A percentile compares a stretch with the other conserved stretches of the same genome.
These are phyloP conservation scores for Tricholoma saponaceum DNA, from an alignment of 768 basidiomycete genomes.

Conservation along the genomic window DNA sequence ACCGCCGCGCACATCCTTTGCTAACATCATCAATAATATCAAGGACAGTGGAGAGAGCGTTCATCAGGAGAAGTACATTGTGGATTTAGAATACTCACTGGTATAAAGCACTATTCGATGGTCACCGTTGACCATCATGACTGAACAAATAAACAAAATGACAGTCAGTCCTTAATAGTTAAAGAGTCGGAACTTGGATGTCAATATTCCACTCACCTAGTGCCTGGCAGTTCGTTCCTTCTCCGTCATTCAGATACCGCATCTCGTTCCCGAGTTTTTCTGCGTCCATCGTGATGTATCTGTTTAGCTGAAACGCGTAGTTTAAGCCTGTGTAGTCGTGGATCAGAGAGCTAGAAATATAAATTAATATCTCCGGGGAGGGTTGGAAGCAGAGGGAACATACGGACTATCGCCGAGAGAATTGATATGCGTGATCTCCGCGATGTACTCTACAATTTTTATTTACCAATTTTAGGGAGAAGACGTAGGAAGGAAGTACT, in stretches of 20 bases:
- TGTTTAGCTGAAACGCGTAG: constrained; percentile 9
- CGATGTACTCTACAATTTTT: constrained; percentile 39
- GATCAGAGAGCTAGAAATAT: constrained; percentile 3
- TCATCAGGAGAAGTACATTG: background rate
- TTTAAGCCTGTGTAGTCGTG: constrained; percentile 8
- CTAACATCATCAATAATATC: constrained; percentile 2
- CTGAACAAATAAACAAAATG: constrained; percentile 1
- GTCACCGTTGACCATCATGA: constrained; percentile 15
- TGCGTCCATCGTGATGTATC: constrained; percentile 8
- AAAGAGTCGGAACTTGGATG: background rate
- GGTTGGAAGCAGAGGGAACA: background rate
- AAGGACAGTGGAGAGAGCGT: background rate
- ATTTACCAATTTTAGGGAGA: background rate
- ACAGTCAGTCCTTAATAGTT: background rate
- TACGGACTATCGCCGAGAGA: constrained; percentile 3
- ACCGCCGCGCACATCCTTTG: constrained; percentile 6
- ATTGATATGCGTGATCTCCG: constrained; percentile 18
- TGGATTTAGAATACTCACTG: constrained; percentile 7
- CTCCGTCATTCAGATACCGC: constrained; percentile 20
- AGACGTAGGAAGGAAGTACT: background rate
- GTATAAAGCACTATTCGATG: constrained; percentile 17
- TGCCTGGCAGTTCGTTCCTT: constrained; percentile 14
- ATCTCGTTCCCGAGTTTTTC: constrained; percentile 21
- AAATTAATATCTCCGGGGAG: background rate
- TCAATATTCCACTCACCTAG: constrained; percentile 6